Base-by-base conservation (phyloP, 148 eudicot genomes). In the Vaccinium myrtillus region DNA sequence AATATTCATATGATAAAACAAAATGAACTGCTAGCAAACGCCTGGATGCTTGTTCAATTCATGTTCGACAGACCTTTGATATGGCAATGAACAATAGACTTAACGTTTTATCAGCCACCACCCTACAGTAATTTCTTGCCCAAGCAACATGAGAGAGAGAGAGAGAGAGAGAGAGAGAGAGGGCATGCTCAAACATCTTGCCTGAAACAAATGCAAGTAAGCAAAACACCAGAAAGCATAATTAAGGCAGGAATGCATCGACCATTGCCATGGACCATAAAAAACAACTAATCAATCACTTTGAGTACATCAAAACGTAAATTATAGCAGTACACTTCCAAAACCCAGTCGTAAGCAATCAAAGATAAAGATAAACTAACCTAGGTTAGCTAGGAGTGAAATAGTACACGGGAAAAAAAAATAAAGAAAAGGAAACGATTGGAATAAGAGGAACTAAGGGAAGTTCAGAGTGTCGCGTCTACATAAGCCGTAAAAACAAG, bases 281-380 rank as follows among this genome's bases (percentile, higher is more conserved):
- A 43, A 49, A 75, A 16, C 7, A 36, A 55, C 11, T 55, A 83
- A 63, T 18, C 36, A 54, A 43, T 56, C 30, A 32, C 36, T 51
- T 51, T 23, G 4, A 51, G 9, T 48, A 48, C 36, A 75, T 15
- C 32, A 56, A 74, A 80, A 80, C 25, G 18, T 8, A 74, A 67
- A 43, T 80, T 16, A 39, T 61, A 70, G 73, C 25, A 81, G 27
- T 19, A 85, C 79, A 84, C 19, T 77, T 36, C 48, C 69, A 85
- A 36, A 84, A 27, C 53, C 19, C 58, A 65, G 58, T 25, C 43
- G 6, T 27, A 46, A 85, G 55, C 83, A 81, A 74, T 58, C 56
- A 13, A 80, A 80, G 32, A 80, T 58, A 13, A 80, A 80, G 32
- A 80, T 58, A 53, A 56, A 80, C 83, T 54, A 23, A 81, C 54